Base-by-base conservation (phyloP, 164 flowering plant genomes). In the Stephania yunnanensis region DNA sequence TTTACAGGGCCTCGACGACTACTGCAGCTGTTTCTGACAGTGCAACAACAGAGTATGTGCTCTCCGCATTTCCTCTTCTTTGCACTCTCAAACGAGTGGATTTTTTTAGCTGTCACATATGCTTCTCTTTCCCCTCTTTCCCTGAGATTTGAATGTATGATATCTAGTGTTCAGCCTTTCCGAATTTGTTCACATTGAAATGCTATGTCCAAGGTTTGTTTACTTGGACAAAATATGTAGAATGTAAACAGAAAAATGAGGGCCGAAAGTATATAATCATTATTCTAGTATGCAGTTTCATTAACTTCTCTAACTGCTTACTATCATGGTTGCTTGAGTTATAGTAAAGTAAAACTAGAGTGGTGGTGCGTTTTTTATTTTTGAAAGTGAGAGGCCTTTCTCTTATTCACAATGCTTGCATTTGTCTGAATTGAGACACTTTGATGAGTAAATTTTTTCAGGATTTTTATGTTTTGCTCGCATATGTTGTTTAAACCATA, bases 1-100 rank as follows among this genome's bases (percentile, higher is more conserved):
- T 12, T 67, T 83, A 45, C 78, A 87, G 95, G 84, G 77, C 78
- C 68, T 69, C 87, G 50, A 79, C 64, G 71, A 80, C 79, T 46
- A 45, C 74, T 73, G 64, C 79, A 46, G 76, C 87, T 68, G 78
- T 81, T 71, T 76, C 89, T 69, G 82, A 58, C 65, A 58, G n/a
- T 58, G 20, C 65, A 58, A 58, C n/a, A 58, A 58, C 65, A 17
- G 65, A 58, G 65, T 58, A 58, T 58, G 65, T 13, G 19, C 61
- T 53, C 61, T 36, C 42, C 4, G 3, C 42, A 48, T 48, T 48
- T 48, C 53, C 53, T 48, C 13, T 7, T 36, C 42, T 1, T 36
- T 36, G 4, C 42, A 2, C 42, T 36, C 42, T 58, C n/a, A 58
- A 58, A 58, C 4, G n/a, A 15, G 7, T 1, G 7, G 22, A 58